phyloP scores from a whole-genome alignment of 768 basidiomycete species.

The Mycena vitilis region DNA sequence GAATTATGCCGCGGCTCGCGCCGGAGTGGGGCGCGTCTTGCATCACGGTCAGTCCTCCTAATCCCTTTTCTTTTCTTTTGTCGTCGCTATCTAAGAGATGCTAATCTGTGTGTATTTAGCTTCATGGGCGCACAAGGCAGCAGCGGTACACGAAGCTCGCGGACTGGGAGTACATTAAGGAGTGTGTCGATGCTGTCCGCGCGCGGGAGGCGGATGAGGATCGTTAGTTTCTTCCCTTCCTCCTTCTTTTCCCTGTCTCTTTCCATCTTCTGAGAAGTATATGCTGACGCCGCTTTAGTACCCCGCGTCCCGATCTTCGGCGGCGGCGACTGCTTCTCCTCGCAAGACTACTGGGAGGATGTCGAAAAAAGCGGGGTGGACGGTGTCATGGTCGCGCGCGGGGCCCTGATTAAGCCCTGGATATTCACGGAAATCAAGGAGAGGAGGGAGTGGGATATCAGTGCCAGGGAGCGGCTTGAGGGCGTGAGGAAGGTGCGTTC shows the following conservation, averaged over 20 bases:
- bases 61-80: background rate
- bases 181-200: slow-evolving; percentile 86
- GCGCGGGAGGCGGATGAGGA: slow-evolving; percentile 76
- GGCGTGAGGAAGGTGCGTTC: slow-evolving; percentile 74
- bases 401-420: slow-evolving; percentile 96
- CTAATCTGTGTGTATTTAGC: slow-evolving; percentile 53
- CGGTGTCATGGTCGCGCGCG: slow-evolving; percentile 95
- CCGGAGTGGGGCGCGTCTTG: slow-evolving; percentile 60
- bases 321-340: slow-evolving; percentile 94
- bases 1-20: slow-evolving; percentile 85
- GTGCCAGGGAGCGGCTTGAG: slow-evolving; percentile 84
- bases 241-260: background rate
- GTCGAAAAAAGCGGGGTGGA: slow-evolving; percentile 88
- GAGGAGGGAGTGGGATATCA: slow-evolving; percentile 92
- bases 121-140: slow-evolving; percentile 96
- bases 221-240: slow-evolving; percentile 56
- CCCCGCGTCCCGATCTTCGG: slow-evolving; percentile 94
- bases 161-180: slow-evolving; percentile 94
- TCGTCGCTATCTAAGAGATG: no score
- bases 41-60: slow-evolving; percentile 51
- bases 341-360: slow-evolving; percentile 82
- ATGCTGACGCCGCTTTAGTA: slow-evolving; percentile 54
- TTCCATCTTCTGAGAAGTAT: background rate
- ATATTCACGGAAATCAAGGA: slow-evolving; percentile 97
- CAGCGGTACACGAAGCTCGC: slow-evolving; percentile 94